These are phyloP conservation scores for Penicillium sp. DNA, from an alignment of 2,329 filamentous ascomycete genomes.

Conservation along the genomic window DNA sequence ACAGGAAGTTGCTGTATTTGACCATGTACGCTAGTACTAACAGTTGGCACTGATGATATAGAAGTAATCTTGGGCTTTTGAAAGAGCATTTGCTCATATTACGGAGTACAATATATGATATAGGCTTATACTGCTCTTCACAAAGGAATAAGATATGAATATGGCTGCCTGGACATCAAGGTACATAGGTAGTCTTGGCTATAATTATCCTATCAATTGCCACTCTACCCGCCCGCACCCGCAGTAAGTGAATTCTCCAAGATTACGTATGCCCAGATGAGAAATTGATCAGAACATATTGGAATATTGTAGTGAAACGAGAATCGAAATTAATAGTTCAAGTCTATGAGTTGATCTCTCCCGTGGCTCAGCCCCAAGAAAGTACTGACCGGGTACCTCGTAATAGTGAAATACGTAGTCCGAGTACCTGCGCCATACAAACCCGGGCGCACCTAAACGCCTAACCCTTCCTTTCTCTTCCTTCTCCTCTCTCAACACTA, in stretches of 20 bases:
- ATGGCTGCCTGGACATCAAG: background rate
- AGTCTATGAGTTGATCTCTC: slow-evolving; percentile 5
- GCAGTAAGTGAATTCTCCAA: background rate
- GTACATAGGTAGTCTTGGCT: background rate
- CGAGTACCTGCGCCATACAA: slow-evolving; percentile 23
- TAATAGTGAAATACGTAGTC: slow-evolving; percentile 17
- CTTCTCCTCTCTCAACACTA: slow-evolving; percentile 18
- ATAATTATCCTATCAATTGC: slow-evolving; percentile 1
- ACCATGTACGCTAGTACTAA: background rate
- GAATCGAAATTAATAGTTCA: background rate
- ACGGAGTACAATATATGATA: no score
- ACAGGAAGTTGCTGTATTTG: background rate
- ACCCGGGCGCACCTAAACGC: slow-evolving; percentile 15
- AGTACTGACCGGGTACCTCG: slow-evolving; percentile 16
- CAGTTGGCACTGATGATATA: background rate
- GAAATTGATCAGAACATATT: background rate
- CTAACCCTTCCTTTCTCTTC: slow-evolving; percentile 19
- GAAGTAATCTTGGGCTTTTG: background rate
- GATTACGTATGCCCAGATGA: slow-evolving; percentile 5
- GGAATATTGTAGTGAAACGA: background rate
- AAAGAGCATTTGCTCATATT: background rate
- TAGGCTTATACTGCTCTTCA: no score
- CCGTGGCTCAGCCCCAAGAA: slow-evolving; percentile 23
- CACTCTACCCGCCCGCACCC: slow-evolving; percentile 10
- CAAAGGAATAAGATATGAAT: background rate